Percentiles rank a stretch among this genome's conserved stretches.
Conservation (phyloP, 345 rosid genomes). For the Chamaenerion angustifolium region DNA sequence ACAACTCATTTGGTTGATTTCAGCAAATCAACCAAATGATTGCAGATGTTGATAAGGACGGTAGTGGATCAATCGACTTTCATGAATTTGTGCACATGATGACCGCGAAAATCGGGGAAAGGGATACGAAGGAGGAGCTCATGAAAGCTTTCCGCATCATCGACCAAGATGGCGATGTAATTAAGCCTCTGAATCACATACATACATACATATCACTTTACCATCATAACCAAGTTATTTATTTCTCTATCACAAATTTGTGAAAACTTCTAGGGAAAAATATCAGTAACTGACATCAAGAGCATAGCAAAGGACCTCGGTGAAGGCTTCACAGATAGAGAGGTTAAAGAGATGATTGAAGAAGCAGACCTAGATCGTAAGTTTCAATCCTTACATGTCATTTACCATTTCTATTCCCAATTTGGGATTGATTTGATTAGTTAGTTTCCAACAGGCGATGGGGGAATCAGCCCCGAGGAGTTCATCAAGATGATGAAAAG, state of each 20-base stretch:
- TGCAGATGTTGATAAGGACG: slow-evolving; percentile 94
- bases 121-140: slow-evolving; percentile 87
- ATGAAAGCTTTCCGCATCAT: slow-evolving; percentile 62
- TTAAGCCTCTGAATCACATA: slow-evolving; percentile 2
- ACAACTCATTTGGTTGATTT: slow-evolving; percentile 6
- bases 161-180: slow-evolving; percentile 78
- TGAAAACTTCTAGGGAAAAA: slow-evolving; percentile 47
- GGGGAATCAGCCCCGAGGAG: slow-evolving; percentile 51
- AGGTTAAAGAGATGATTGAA: slow-evolving; percentile 64
- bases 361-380: slow-evolving; percentile 82
- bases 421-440: background rate
- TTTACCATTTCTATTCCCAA: background rate
- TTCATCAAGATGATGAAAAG: slow-evolving; percentile 62
- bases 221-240: background rate
- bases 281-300: slow-evolving; percentile 50
- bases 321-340: slow-evolving; percentile 51
- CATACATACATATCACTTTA: background rate
- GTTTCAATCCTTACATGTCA: slow-evolving; percentile 7
- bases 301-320: slow-evolving; percentile 62
- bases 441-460: slow-evolving; percentile 32
- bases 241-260: background rate
- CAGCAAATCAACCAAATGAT: slow-evolving; percentile 96
- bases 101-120: slow-evolving; percentile 95
- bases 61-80: slow-evolving; percentile 92
- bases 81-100: slow-evolving; percentile 92